These are phyloP conservation scores for Lactarius psammicola DNA, from an alignment of 768 basidiomycete species.

Conservation along the genomic window DNA sequence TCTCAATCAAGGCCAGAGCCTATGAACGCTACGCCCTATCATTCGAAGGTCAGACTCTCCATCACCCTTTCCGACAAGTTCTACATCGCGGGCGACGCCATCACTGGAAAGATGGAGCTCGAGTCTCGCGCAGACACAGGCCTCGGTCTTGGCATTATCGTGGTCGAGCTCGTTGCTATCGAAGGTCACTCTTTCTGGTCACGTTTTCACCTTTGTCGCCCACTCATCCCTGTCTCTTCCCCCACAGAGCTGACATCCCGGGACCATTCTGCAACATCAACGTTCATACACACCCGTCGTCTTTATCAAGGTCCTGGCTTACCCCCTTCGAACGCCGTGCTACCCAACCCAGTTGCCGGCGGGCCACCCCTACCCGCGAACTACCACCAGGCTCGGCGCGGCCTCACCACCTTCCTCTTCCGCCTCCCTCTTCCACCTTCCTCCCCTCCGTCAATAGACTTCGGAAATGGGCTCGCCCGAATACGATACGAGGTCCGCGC, in stretches of 20 bases:
- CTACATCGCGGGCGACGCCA: slow-evolving; percentile 63
- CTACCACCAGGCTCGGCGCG: slow-evolving; percentile 73
- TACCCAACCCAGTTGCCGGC: slow-evolving; percentile 55
- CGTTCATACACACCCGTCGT: slow-evolving; percentile 66
- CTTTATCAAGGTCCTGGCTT: slow-evolving; percentile 79
- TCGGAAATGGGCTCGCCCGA: slow-evolving; percentile 65
- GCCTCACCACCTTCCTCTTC: slow-evolving; percentile 76
- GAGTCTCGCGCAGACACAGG: slow-evolving; percentile 73
- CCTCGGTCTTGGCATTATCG: slow-evolving; percentile 70
- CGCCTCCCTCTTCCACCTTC: slow-evolving; percentile 66
- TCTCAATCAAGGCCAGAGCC: slow-evolving; percentile 48
- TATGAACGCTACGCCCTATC: slow-evolving; percentile 80
- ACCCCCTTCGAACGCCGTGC: slow-evolving; percentile 82
- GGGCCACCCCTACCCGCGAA: slow-evolving; percentile 60
- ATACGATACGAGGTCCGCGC: slow-evolving; percentile 74
- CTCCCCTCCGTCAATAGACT: slow-evolving; percentile 68
- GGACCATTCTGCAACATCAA: slow-evolving; percentile 77
- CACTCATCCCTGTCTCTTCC: slow-evolving; percentile 8
- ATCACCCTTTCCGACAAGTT: slow-evolving; percentile 55
- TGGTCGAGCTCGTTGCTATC: slow-evolving; percentile 72
- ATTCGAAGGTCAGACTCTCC: slow-evolving; percentile 74
- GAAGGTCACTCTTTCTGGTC: slow-evolving; percentile 50
- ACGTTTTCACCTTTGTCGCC: background rate
- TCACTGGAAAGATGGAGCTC: slow-evolving; percentile 76
- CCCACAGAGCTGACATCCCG: slow-evolving; percentile 66